Evolutionary conservation across 345 rosid genomes (phyloP).

Genomic region (Boechera stricta): DNA sequence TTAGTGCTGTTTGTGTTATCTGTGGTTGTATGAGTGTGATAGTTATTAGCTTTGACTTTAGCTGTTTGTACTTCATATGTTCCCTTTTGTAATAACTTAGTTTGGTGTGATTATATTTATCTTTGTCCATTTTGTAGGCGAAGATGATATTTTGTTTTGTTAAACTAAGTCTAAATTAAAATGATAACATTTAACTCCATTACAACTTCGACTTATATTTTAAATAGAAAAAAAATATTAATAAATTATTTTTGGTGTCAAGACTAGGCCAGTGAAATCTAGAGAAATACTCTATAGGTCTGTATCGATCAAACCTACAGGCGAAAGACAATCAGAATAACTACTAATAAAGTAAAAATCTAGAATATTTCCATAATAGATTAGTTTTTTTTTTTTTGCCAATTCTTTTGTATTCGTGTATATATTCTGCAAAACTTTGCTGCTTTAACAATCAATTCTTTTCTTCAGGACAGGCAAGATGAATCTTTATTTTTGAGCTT

Average conservation of each 20-base stretch:
- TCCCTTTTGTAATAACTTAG: constrained; percentile 28
- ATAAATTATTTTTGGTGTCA: neutral
- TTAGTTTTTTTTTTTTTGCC: neutral
- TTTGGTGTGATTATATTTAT: constrained; percentile 23
- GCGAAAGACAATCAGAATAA: constrained; percentile 18
- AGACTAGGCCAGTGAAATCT: constrained; percentile 9
- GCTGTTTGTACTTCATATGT: constrained; percentile 32
- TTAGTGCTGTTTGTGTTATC: constrained; percentile 32
- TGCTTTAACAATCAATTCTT: constrained; percentile 42
- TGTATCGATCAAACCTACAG: neutral
- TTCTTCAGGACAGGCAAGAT: constrained; percentile 42
- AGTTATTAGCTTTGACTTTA: constrained; percentile 33
- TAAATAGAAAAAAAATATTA: neutral
- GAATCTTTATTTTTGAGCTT: constrained; percentile 36
- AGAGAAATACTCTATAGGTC: neutral
- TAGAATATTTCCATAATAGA: constrained; percentile 10
- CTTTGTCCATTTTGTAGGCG: constrained; percentile 13
- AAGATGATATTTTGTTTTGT: neutral
- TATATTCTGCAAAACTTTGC: constrained; percentile 27
- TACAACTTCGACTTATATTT: neutral
- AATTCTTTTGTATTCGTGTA: neutral
- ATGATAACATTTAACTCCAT: neutral
- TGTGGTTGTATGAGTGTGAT: constrained; percentile 36
- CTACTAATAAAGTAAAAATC: neutral
- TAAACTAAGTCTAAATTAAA: neutral